phyloP scores from a whole-genome alignment of 2,329 filamentous ascomycete genomes.

The Aspergillus carbonarius region DNA sequence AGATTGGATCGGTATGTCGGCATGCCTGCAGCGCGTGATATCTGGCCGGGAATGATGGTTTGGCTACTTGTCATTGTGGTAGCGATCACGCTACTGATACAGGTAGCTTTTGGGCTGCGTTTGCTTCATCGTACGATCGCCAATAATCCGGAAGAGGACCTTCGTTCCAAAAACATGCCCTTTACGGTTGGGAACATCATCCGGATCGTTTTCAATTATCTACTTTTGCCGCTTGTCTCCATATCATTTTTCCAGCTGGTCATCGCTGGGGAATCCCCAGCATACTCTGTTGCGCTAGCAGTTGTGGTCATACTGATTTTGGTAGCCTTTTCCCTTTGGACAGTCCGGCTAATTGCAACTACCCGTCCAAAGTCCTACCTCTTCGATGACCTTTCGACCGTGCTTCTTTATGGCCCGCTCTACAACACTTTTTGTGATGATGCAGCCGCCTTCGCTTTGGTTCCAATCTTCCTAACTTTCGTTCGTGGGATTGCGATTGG shows the following conservation, averaged over 20 bases:
- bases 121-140: slow-evolving; percentile 73
- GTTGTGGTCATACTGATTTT: slow-evolving; percentile 72
- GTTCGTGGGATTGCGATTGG: slow-evolving; percentile 87
- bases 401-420: slow-evolving; percentile 85
- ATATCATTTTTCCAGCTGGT: slow-evolving; percentile 91
- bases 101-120: slow-evolving; percentile 72
- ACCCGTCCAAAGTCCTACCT: slow-evolving; percentile 82
- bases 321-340: slow-evolving; percentile 72
- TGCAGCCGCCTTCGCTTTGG: slow-evolving; percentile 82
- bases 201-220: slow-evolving; percentile 88
- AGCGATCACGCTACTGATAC: slow-evolving; percentile 66
- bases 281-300: slow-evolving; percentile 71
- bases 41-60: slow-evolving; percentile 92
- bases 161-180: slow-evolving; percentile 86
- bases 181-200: slow-evolving; percentile 79
- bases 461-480: slow-evolving; percentile 81
- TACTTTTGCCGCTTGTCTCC: slow-evolving; percentile 81
- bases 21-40: slow-evolving; percentile 70
- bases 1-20: slow-evolving; percentile 78
- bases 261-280: slow-evolving; percentile 65
- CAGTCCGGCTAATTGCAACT: slow-evolving; percentile 74
- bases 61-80: slow-evolving; percentile 80
- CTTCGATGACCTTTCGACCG: slow-evolving; percentile 88
- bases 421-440: slow-evolving; percentile 98
- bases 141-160: slow-evolving; percentile 76